Evolutionary conservation across 495 filamentous ascomycete genomes (phyloP).

Genomic region (Polyplosphaeria fusca): DNA sequence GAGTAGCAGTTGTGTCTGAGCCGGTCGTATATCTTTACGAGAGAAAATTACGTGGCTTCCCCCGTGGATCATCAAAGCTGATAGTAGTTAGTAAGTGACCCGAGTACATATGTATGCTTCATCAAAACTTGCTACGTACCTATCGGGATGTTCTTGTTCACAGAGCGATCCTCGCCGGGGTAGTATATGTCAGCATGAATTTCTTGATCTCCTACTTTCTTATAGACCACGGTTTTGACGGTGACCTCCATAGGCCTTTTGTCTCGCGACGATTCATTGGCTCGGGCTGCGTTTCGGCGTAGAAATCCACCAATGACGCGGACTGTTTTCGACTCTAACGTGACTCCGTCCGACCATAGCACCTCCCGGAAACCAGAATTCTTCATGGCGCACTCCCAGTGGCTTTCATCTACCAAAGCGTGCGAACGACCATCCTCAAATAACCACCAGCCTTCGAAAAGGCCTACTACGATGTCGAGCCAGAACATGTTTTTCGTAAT

Average conservation of each 20-base stretch:
- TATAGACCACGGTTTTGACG: neutral
- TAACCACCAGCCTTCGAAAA: conserved; percentile 44
- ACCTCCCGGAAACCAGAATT: no score
- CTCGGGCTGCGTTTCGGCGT: no score
- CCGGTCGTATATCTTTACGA: conserved; percentile 45
- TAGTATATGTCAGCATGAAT: neutral
- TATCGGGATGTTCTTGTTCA: neutral
- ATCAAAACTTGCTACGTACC: neutral
- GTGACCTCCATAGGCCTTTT: no score
- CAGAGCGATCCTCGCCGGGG: neutral
- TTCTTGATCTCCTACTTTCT: neutral
- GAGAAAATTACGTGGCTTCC: conserved; percentile 52
- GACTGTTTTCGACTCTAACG: no score
- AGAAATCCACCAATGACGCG: no score
- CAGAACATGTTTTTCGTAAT: conserved; percentile 32
- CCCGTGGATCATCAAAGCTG: conserved; percentile 60
- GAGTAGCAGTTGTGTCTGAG: conserved; percentile 45
- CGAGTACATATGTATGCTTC: neutral
- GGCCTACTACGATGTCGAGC: conserved; percentile 40
- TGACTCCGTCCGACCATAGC: no score
- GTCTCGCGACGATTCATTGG: no score
- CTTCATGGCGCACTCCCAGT: no score
- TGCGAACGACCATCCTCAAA: conserved; percentile 40
- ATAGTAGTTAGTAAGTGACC: conserved; percentile 23
- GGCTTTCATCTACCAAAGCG: conserved; percentile 18